A percentile compares a stretch with the other conserved stretches of the same genome.
Conservation (phyloP, 2,329 filamentous ascomycete genomes). For the Colletotrichum paranaense region DNA sequence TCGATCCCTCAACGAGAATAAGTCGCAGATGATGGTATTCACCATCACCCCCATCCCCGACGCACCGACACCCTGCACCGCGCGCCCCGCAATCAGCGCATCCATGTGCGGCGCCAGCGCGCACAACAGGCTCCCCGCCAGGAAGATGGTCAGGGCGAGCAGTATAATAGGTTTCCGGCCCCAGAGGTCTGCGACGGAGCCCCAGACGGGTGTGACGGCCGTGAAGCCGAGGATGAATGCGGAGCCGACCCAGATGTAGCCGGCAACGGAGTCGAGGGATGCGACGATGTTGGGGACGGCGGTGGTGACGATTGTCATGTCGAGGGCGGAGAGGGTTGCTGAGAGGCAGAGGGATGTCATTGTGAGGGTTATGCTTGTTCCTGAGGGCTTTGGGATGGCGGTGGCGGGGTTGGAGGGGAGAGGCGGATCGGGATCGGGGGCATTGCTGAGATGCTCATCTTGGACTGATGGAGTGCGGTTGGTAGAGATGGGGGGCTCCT, state of each 20-base stretch:
- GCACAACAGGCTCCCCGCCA: constrained; percentile 64
- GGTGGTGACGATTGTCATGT: constrained; percentile 64
- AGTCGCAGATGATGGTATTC: constrained; percentile 46
- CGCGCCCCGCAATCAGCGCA: constrained; percentile 54
- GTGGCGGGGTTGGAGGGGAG: not conserved
- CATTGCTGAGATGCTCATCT: not conserved
- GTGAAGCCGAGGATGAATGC: constrained; percentile 62
- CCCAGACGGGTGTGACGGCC: constrained; percentile 39
- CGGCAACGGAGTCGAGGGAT: constrained; percentile 48
- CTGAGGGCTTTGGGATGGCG: constrained; percentile 2
- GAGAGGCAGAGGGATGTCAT: constrained; percentile 45
- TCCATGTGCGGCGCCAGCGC: constrained; percentile 54
- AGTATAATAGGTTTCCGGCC: constrained; percentile 53
- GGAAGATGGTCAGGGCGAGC: constrained; percentile 51
- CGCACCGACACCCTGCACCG: constrained; percentile 57
- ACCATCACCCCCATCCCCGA: constrained; percentile 59
- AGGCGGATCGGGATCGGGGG: not conserved
- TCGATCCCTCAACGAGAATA: constrained; percentile 49
- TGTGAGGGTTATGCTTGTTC: constrained; percentile 43
- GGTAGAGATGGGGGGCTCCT: not conserved
- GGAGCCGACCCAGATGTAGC: constrained; percentile 58
- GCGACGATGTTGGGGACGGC: constrained; percentile 58
- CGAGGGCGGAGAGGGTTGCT: constrained; percentile 57
- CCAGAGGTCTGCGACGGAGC: constrained; percentile 58
- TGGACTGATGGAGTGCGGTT: not conserved